Evolutionary conservation across 192 early-diverging fungal species (phyloP), one percentile per base, ranked within the genome.

Genomic region (Mortierella antarctica): DNA sequence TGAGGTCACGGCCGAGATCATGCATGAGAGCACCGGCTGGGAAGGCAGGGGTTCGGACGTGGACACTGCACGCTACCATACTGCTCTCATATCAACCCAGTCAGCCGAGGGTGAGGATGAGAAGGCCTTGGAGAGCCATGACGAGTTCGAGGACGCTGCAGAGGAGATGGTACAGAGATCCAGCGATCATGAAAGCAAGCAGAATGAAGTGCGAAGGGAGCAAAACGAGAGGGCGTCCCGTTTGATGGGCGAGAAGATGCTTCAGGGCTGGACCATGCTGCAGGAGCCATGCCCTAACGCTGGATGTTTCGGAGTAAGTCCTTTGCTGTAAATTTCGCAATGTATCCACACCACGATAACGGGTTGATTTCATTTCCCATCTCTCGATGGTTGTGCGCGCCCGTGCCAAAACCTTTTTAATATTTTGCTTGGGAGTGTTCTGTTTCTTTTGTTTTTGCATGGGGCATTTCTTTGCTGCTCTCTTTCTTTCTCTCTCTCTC

Each of bases 191-290:
- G 61, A 60, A 13, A 39, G 42, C 49, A 51, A 62, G 20, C 15
- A 42, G 15, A 63, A 50, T 21, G 63, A 74, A 11, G 46, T 48
- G 10, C 57, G 39, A 17, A 45, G 65, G 57, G 67, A 62, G 23
- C 58, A 67, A 18, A 71, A 31, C 7, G 65, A 80, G 9, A 23
- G 54, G 14, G 50, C 61, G 7, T 62, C 77, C 1, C 63, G 68
- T 12, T 40, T 80, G 51, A 71, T 80, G 40, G 70, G 70, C 39
- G 23, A 80, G 41, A 71, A 67, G 41, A 72, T 80, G 59, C 69
- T 80, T 39, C 70, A 71, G 40, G 77, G 77, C 47, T 80, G 77
- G 77, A 45, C 65, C 20, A 71, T 80, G 77, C 63, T 72, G 0
- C 70, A 80, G 55, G 70, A 72, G 13, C n/a, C 65, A 9, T 80